These are phyloP conservation scores for Agapanthus africanus DNA, from an alignment of 106 monocot species.

Conservation along the genomic window DNA sequence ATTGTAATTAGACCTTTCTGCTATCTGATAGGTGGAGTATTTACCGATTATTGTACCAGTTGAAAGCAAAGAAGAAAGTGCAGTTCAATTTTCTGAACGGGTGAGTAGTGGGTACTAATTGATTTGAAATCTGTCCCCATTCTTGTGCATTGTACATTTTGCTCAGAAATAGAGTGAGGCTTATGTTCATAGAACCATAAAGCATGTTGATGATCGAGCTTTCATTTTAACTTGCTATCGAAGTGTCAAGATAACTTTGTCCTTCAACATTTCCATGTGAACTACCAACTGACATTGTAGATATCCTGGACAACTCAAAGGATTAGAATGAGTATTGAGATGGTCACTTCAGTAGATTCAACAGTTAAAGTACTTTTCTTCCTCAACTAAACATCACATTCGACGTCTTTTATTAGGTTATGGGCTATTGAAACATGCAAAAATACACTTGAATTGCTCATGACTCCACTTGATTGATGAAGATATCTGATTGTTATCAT, in stretches of 20 bases:
- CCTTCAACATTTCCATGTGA: background rate
- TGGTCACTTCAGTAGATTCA: background rate
- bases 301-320: background rate
- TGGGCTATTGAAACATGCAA: background rate
- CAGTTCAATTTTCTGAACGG: slow-evolving; percentile 47
- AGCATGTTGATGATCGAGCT: background rate
- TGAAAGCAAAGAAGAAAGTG: slow-evolving; percentile 50
- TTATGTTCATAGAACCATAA: too few species aligned
- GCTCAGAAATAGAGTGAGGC: too few species aligned
- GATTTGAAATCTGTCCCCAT: background rate
- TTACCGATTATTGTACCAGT: slow-evolving; percentile 62
- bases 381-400: background rate
- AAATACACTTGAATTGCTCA: background rate
- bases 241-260: background rate
- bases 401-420: background rate
- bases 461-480: background rate
- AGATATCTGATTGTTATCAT: background rate
- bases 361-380: background rate
- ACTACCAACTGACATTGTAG: background rate
- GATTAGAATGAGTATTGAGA: background rate
- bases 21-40: slow-evolving; percentile 64
- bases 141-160: background rate
- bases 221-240: background rate
- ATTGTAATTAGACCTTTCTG: background rate
- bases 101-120: slow-evolving; percentile 33